Percentiles rank a stretch among this genome's conserved stretches.
Evolutionary conservation across 441 rosid genomes (phyloP).

Genomic region (Populus trichocarpa): DNA sequence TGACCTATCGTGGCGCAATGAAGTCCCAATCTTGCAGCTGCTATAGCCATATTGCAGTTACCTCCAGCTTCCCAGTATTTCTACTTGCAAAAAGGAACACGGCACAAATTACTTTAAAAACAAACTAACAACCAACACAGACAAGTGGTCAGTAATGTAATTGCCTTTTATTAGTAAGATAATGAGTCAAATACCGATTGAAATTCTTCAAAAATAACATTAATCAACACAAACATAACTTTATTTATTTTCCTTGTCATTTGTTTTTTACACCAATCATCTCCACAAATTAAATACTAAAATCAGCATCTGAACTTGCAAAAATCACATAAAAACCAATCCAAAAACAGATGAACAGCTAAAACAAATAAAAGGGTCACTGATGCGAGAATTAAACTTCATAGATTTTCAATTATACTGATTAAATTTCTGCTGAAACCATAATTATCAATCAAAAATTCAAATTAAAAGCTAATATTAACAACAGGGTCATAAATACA

Average conservation of each 20-base stretch:
- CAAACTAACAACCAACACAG: background rate
- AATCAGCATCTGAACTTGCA: background rate
- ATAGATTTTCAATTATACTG: background rate
- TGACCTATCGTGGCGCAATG: slow-evolving; percentile 75
- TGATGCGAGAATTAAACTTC: background rate
- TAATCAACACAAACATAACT: background rate
- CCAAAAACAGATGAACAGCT: background rate
- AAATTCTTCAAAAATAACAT: background rate
- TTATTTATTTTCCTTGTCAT: background rate
- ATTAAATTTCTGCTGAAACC: no score
- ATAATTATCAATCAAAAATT: no score
- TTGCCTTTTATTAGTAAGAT: background rate
- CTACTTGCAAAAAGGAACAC: slow-evolving; percentile 27
- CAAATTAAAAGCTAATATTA: no score
- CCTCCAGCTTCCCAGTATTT: slow-evolving; percentile 97
- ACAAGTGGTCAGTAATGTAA: no score
- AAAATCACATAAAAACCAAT: background rate
- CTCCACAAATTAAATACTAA: background rate
- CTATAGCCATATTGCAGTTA: slow-evolving; percentile 96
- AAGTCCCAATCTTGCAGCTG: slow-evolving; percentile 93
- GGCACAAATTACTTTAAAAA: background rate
- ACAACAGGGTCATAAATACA: background rate
- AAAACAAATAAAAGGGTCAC: background rate
- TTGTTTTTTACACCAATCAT: background rate
- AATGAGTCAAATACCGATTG: background rate